Base-by-base conservation (phyloP, 2,329 filamentous ascomycete genomes). In the Curvularia spicifera region DNA sequence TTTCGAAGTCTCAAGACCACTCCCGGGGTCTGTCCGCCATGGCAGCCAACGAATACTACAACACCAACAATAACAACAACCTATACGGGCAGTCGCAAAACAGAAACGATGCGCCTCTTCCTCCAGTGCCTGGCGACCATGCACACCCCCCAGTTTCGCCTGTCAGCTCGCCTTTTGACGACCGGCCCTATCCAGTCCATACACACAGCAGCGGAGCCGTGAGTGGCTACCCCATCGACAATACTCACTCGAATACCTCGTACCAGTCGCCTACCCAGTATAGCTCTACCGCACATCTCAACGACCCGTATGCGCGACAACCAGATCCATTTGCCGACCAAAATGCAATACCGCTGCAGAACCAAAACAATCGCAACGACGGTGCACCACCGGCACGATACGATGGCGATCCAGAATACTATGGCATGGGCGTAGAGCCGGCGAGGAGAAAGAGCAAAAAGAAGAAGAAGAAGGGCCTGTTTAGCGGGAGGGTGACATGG, bases 401-500 rank as follows among this genome's bases (percentile, higher is more conserved):
- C 54, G 68, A 78, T 37, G 66, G 63, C 47, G 79, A 72, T 69
- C 78, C 71, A 22, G 79, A 82, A 57, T 74, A 76, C 50, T 74
- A 75, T 33, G 59, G 61, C 2, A 62, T 62, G 29, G 60, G 65
- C 15, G 61, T 67, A 24, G 60, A 64, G 20, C 58, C 58, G 4
- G 39, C 22, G 37, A 31, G 55, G 20, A 55, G 29, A 57, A 61
- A 63, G 58, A 66, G 59, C 29, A 68, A 69, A 62, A 77, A 76
- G 69, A 81, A 44, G 73, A 79, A 80, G 73, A 79, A 80, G 73
- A 79, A 82, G 56, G 81, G 84, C 10, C 85, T 82, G 73, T 86
- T 87, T 63, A 81, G 76, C 47, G 84, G 84, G 56, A 82, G 81
- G 69, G 81, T 88, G 42, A 90, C 95, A 0, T 95, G 90, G 84